Evolutionary conservation across 176 grass and related monocot genomes (phyloP), one percentile per base, ranked within the genome.

Genomic region (Aegilops longissima): DNA sequence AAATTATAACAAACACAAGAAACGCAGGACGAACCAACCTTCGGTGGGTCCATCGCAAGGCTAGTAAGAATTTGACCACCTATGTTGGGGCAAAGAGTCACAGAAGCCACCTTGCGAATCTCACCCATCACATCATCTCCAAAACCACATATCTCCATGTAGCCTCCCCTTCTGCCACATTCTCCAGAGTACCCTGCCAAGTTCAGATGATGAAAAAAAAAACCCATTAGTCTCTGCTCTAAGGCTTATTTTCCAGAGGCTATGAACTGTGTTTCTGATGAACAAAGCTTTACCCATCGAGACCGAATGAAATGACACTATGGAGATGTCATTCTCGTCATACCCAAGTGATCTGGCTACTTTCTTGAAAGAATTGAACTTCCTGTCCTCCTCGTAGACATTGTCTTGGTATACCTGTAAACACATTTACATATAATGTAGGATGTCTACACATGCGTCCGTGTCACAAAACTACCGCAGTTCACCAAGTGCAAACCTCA

Each of bases 51-150:
- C 95, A 97, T 97, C 14, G 89, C 59, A 83, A 97, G 90, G 73
- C 88, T 92, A 3, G 35, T 71, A 70, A 94, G 90, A 79, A 97
- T 93, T 70, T 97, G 95, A 31, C 92, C 92, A 73, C 70, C 67
- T 83, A 88, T 91, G 79, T 95, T 97, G 82, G 95, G 92, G 63
- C 95, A 97, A 45, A 97, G 85, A 71, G 92, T 88, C 81, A 95
- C 16, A 44, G 92, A 97, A 84, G 95, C 88, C 82, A 97, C 82
- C 62, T 97, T 95, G 85, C 75, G 88, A 84, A 97, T 93, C 52
- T 93, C 81, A 42, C 84, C 76, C 79, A 88, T 88, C 18, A 91
- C 92, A 80, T 91, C 79, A 67, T 68, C 38, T 71, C 56, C 76
- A 18, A 97, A 93, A 79, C 92, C 92, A 61, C 84, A 86, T 39